Base-by-base conservation (phyloP, 352 stramenopile genomes). In the Pythium volutum region DNA sequence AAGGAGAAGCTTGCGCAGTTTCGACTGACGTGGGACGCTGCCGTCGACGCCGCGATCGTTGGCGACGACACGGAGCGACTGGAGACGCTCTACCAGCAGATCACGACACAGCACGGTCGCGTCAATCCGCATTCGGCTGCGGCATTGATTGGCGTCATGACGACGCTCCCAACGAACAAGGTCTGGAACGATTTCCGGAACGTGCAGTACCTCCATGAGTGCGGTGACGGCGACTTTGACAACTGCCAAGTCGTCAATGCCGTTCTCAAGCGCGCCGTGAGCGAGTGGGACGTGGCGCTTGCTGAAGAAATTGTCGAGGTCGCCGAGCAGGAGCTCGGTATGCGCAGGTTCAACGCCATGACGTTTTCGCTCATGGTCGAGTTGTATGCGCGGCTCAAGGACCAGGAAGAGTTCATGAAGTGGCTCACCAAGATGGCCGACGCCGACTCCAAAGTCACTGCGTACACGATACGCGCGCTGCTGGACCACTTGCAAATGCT, bases 301-400 rank as follows among this genome's bases (percentile, higher is more conserved):
- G 82, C 80, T 11, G 80, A 91, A 55, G 63, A 71, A 55, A 71
- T 91, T 49, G 67, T 89, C 7, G 45, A 46, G 0, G 69, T 86
- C 1, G 79, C 76, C 2, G 49, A 71, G 31, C 54, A 70, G 1
- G 49, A 74, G 48, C 59, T 89, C 15, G 50, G 59, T 0, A 71
- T 88, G 34, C 60, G 43, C 1, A 3, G 69, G 41, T 69, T 82
- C 15, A 89, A 87, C 49, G 81, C 76, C 12, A 89, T 89, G 82
- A 89, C 79, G 12, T 89, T 87, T 53, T 84, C 79, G 47, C 48
- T 91, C 26, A 84, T 91, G 79, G 61, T 91, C 38, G 72, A 76
- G 25, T 62, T 91, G 52, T 88, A 84, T 29, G 77, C 79, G 29
- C 71, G 56, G 15, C 67, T 62, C 29, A 74, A 78, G 23, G 63